Percentiles rank a stretch among this genome's conserved stretches.
Evolutionary conservation across 306 rosid genomes (phyloP).

Genomic region (Cicer chorassanicum): DNA sequence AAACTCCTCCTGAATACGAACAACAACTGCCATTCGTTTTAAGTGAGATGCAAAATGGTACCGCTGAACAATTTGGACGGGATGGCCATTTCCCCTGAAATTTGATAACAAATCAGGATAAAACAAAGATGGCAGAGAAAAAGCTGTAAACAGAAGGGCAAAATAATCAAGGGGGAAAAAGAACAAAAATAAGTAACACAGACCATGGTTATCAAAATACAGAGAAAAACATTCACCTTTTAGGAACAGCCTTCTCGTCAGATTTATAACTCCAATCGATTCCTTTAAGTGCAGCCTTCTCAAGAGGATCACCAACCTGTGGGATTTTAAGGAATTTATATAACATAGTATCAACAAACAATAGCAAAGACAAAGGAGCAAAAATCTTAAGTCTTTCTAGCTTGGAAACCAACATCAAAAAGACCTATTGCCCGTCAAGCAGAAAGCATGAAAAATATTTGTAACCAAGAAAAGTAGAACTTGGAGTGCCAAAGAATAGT

Average conservation of each 20-base stretch:
- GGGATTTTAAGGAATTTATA: slow-evolving; percentile 42
- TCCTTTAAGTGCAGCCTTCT: slow-evolving; percentile 97
- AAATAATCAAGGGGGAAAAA: slow-evolving; percentile 17
- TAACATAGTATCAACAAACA: slow-evolving; percentile 24
- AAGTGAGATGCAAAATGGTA: slow-evolving; percentile 95
- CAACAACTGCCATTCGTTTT: slow-evolving; percentile 96
- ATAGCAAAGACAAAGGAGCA: slow-evolving; percentile 8
- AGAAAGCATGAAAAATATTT: slow-evolving; percentile 19
- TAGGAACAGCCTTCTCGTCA: slow-evolving; percentile 95
- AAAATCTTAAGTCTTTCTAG: slow-evolving; percentile 28
- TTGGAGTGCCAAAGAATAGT: slow-evolving; percentile 15
- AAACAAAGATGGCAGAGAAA: slow-evolving; percentile 25
- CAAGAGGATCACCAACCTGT: slow-evolving; percentile 99
- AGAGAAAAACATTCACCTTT: slow-evolving; percentile 56
- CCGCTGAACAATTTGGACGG: slow-evolving; percentile 96
- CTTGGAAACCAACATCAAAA: slow-evolving; percentile 21
- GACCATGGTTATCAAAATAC: not conserved
- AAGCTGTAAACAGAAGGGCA: not conserved
- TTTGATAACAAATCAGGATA: slow-evolving; percentile 27
- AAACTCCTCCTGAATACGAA: slow-evolving; percentile 90
- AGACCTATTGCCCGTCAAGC: slow-evolving; percentile 14
- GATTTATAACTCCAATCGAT: slow-evolving; percentile 94
- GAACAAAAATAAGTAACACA: slow-evolving; percentile 26
- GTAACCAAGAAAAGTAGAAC: slow-evolving; percentile 20
- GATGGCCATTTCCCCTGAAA: slow-evolving; percentile 81